Evolutionary conservation across 768 basidiomycete species (phyloP), one percentile per base, ranked within the genome.

Genomic region (Leccinum truebloodii): DNA sequence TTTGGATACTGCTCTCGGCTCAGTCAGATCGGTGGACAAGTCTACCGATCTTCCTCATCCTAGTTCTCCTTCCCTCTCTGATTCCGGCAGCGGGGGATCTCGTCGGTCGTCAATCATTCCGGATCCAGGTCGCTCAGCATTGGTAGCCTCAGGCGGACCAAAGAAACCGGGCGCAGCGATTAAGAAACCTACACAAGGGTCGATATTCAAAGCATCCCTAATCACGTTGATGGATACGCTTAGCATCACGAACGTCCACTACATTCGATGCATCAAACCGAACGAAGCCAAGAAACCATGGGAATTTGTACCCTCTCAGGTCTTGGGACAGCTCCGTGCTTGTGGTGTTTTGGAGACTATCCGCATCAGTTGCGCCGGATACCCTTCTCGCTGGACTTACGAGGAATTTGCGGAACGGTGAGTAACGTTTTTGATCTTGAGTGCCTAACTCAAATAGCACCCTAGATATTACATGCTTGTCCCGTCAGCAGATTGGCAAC

Each of bases 301-400:
- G 97, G 94, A 95, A 71, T 95, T 98, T 70, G 86, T 90, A 30
- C 93, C 95, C 34, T 93, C 95, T 67, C 95, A 98, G 73, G 97
- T 99, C 16, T 77, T 99, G 49, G 87, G 93, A 20, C 97, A 99
- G 73, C 78, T 99, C 30, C 86, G 97, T 52, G 97, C 97, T 59
- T 99, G 97, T 75, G 97, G 97, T 87, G 97, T 99, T 57, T 81
- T 99, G 46, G 97, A 99, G 76, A 99, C 97, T 4, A 99, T 99
- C 68, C 85, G 95, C 59, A 99, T 99, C 71, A 95, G 93, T 76
- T 98, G 97, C 75, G 97, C 97, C 49, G 97, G 97, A 34, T 99
- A 99, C 76, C 97, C 97, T 30, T 94, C 94, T 13, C 84, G 97
- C 35, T 98, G 97, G 97, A 94, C 89, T 4, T 99, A 98, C 66